phyloP scores from a whole-genome alignment of 2,329 filamentous ascomycete species.

The Colletotrichum eleusines region DNA sequence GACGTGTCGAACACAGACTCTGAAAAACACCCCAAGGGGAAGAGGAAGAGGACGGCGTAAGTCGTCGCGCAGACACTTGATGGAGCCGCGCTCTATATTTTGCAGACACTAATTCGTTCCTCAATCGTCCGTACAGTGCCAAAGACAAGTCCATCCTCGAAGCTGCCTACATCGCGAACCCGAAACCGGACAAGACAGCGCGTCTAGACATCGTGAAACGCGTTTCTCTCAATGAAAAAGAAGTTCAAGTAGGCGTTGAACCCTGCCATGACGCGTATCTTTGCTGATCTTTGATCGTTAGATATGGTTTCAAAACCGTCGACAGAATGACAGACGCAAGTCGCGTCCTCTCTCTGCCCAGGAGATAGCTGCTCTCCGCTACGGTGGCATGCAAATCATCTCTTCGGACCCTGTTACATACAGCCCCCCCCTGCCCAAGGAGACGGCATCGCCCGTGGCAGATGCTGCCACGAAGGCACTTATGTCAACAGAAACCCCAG shows the following conservation, averaged over 20 bases:
- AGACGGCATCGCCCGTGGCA: conserved; percentile 15
- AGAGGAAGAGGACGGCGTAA: conserved; percentile 74
- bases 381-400: conserved; percentile 65
- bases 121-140: conserved; percentile 64
- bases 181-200: conserved; percentile 91
- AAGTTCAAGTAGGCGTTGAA: conserved; percentile 80
- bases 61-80: conserved; percentile 45
- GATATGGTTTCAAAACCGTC: conserved; percentile 98
- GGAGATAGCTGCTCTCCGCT: conserved; percentile 75
- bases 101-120: conserved; percentile 10
- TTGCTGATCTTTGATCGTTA: conserved; percentile 52
- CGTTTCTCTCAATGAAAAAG: conserved; percentile 92
- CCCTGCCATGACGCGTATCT: conserved; percentile 6
- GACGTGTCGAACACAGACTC: conserved; percentile 41
- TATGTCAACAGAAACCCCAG: conserved; percentile 23
- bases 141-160: conserved; percentile 93
- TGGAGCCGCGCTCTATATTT: neutral
- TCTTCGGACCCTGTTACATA: conserved; percentile 58
- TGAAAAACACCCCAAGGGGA: conserved; percentile 68
- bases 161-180: conserved; percentile 84
- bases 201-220: conserved; percentile 86
- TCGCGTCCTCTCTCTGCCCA: conserved; percentile 84
- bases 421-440: conserved; percentile 45
- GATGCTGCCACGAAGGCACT: neutral
- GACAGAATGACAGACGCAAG: conserved; percentile 92